phyloP scores from a whole-genome alignment of 2,329 filamentous ascomycete species.

The Geosmithia flava region DNA sequence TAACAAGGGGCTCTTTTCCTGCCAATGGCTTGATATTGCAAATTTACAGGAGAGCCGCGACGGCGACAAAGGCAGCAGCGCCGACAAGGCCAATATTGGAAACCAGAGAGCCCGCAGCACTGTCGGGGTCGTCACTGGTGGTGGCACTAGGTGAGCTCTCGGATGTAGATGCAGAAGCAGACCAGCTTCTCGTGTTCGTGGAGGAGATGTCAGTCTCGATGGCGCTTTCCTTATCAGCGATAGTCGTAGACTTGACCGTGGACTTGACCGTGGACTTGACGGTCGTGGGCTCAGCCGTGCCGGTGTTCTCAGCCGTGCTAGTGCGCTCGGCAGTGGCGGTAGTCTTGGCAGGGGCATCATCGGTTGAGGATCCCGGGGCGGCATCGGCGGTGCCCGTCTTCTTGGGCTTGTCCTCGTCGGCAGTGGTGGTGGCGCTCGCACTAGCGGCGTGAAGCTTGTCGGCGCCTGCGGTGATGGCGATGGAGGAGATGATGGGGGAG shows the following conservation, averaged over 20 bases:
- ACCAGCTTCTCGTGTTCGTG: no score
- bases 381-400: conserved; percentile 5
- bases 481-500: conserved; percentile 9
- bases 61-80: not conserved
- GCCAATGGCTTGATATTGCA: no score
- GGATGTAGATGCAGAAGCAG: not conserved
- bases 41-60: not conserved
- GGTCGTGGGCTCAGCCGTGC: no score
- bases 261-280: no score
- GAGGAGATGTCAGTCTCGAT: not conserved
- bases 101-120: not conserved
- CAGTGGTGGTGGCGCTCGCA: conserved; percentile 4
- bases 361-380: not conserved
- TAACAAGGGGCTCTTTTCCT: no score
- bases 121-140: not conserved
- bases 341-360: not conserved
- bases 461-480: conserved; percentile 23
- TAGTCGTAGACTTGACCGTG: not conserved
- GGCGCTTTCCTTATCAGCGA: not conserved
- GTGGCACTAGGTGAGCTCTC: not conserved
- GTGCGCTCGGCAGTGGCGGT: not conserved
- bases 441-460: conserved; percentile 16
- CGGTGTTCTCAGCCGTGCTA: not conserved
- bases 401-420: not conserved
- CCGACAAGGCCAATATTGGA: not conserved